phyloP scores from a whole-genome alignment of 2,329 filamentous ascomycete species.

The Chaetomium sp. region DNA sequence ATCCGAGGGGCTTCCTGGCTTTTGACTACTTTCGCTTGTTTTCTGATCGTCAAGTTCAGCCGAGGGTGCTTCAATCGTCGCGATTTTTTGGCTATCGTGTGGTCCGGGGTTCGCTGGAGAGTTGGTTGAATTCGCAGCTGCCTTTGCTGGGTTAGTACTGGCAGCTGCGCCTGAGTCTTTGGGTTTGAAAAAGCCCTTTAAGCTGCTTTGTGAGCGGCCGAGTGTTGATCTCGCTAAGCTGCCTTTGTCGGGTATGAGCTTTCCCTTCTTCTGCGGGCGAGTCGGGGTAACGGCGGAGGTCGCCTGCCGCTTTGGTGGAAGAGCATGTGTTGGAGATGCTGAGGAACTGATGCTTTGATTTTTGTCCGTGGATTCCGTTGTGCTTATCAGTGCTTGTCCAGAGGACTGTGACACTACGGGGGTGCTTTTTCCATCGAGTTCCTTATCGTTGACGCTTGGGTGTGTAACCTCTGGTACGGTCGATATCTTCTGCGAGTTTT shows the following conservation, averaged over 20 bases:
- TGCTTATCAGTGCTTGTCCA: conserved; percentile 9
- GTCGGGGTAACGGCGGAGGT: conserved; percentile 8
- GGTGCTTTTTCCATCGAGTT: background rate
- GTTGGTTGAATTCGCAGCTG: too few species aligned
- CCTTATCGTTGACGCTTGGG: background rate
- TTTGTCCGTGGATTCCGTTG: background rate
- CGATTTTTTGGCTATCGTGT: too few species aligned
- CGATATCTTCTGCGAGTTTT: background rate
- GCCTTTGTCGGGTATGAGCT: conserved; percentile 29
- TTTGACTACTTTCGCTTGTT: background rate
- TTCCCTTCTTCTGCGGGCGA: conserved; percentile 35
- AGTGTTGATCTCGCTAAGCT: conserved; percentile 29
- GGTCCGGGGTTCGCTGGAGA: too few species aligned
- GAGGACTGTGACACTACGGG: background rate
- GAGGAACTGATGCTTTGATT: conserved; percentile 5
- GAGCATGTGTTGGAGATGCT: conserved; percentile 13
- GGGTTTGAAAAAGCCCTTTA: conserved; percentile 75
- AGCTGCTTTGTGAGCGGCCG: conserved; percentile 43
- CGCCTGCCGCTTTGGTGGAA: conserved; percentile 19
- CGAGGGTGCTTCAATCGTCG: too few species aligned
- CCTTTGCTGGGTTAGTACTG: background rate
- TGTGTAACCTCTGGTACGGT: background rate
- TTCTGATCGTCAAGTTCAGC: background rate
- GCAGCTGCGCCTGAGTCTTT: conserved; percentile 32
- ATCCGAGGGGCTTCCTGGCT: conserved; percentile 1